Base-by-base conservation (phyloP, 2,329 filamentous ascomycete genomes). In the Cladosporium phlei region DNA sequence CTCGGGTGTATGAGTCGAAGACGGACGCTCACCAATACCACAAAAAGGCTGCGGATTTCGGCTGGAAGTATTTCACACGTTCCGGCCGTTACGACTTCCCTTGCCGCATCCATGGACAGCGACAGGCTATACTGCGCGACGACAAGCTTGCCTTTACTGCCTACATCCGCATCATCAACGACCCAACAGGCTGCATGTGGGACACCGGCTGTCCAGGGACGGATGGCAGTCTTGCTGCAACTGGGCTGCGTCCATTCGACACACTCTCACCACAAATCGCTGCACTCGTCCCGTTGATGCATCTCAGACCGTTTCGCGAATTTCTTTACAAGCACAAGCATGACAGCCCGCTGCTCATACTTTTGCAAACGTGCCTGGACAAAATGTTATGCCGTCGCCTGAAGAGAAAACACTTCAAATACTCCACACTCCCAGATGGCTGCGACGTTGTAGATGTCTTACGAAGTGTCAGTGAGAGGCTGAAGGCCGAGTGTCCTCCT, bases 91-190 rank as follows among this genome's bases (percentile, higher is more conserved):
- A 77, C 50, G 71, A 80, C 34, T 78, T 83, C 39, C 72, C 78
- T 40, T 62, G 68, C 25, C 76, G 80, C n/a, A 71, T 74, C 48
- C 75, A 74, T 45, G 71, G 72, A 24, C 76, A 82, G 56, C 73
- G 78, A 25, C 73, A 79, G 57, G 74, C 80, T 8, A 66, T 83
- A 7, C 67, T 83, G 16, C 76, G 73, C 25, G 69, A 80, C 52
- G 80, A 83, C 56, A 80, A 76, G 29, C 70, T 83, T 33, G 73
- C 77, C 0, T 80, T 83, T 51, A 78, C 77, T 49, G 77, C 74
- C 1, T 82, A 82, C 57, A 76, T 83, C 49, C 75, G 78, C 14
- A 69, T 80, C 32, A 66, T 83, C 40, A 62, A 82, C 19, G 80
- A 83, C 54, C 72, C 78, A 2, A 83, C 79, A 0, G 68, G 73